A percentile compares a stretch with the other conserved stretches of the same genome.
Evolutionary conservation across 2,329 filamentous ascomycete species (phyloP).

Genomic region (Fusarium sp.): DNA sequence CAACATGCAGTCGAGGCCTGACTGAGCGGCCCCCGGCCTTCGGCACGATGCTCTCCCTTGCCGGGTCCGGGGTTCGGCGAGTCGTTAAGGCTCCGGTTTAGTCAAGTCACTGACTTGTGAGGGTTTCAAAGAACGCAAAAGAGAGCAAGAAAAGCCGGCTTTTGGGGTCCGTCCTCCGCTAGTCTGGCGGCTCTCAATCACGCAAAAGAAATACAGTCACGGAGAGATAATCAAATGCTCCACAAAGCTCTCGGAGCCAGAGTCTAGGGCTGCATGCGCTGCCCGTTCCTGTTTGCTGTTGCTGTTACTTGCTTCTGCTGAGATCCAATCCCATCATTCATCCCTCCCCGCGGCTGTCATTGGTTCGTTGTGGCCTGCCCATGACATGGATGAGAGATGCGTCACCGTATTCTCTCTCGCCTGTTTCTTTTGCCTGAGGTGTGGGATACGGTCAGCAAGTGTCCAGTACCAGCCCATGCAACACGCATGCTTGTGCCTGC

Average conservation of each 20-base stretch:
- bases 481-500: constrained; percentile 18
- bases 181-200: not conserved
- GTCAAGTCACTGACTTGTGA: constrained; percentile 20
- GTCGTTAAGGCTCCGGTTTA: constrained; percentile 6
- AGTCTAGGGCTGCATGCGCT: constrained; percentile 22
- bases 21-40: constrained; percentile 5
- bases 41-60: constrained; percentile 20
- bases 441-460: constrained; percentile 35
- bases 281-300: constrained; percentile 15
- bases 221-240: constrained; percentile 3
- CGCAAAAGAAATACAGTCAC: constrained; percentile 15
- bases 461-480: constrained; percentile 9
- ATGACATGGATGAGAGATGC: constrained; percentile 21
- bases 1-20: constrained; percentile 11
- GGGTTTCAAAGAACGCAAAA: not conserved
- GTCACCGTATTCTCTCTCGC: constrained; percentile 25
- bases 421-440: constrained; percentile 7
- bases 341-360: constrained; percentile 17
- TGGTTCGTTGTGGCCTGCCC: constrained; percentile 2
- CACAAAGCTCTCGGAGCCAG: constrained; percentile 1
- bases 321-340: constrained; percentile 38
- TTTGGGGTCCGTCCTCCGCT: not conserved
- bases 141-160: not conserved
- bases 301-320: constrained; percentile 36
- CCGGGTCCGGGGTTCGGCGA: constrained; percentile 20